Conservation (phyloP, 2,329 filamentous ascomycete species). For the Diaporthe batatas region DNA sequence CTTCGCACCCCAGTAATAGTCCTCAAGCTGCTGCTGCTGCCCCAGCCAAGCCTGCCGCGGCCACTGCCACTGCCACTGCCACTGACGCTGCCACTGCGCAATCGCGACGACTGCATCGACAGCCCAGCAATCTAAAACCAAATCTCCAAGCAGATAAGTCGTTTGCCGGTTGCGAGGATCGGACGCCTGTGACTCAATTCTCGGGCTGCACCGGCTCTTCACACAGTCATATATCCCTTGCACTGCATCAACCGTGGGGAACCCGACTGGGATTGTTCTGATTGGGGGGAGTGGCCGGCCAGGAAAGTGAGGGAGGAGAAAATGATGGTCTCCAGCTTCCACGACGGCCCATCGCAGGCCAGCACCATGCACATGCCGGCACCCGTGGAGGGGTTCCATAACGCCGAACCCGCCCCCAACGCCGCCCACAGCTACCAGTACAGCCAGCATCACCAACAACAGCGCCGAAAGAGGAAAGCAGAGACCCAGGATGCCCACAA, state of each 20-base stretch:
- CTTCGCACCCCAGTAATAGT: slow-evolving; percentile 21
- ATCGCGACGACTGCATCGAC: slow-evolving; percentile 35
- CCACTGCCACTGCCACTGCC: slow-evolving; percentile 8
- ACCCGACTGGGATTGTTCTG: slow-evolving; percentile 4
- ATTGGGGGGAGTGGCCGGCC: slow-evolving; percentile 23
- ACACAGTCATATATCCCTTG: background rate
- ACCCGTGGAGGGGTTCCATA: slow-evolving; percentile 33
- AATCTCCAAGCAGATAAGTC: background rate
- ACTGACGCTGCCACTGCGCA: slow-evolving; percentile 27
- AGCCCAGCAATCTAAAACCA: background rate
- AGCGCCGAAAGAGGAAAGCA: slow-evolving; percentile 70
- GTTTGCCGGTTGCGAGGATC: slow-evolving; percentile 5
- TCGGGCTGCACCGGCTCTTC: slow-evolving; percentile 33
- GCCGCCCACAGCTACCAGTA: slow-evolving; percentile 22
- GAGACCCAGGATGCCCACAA: slow-evolving; percentile 66
- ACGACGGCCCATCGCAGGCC: slow-evolving; percentile 38
- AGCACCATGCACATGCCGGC: slow-evolving; percentile 39
- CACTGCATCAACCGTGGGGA: background rate
- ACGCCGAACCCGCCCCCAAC: slow-evolving; percentile 23
- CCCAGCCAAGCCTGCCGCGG: slow-evolving; percentile 25
- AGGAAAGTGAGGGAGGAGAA: slow-evolving; percentile 22
- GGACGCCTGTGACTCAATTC: slow-evolving; percentile 28
- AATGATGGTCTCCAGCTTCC: slow-evolving; percentile 40
- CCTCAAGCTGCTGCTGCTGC: background rate
- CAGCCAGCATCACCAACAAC: slow-evolving; percentile 40